Percentiles rank a stretch among this genome's conserved stretches.
Evolutionary conservation across 2,329 filamentous ascomycete genomes (phyloP).

Genomic region (Fusarium albosuccineum): DNA sequence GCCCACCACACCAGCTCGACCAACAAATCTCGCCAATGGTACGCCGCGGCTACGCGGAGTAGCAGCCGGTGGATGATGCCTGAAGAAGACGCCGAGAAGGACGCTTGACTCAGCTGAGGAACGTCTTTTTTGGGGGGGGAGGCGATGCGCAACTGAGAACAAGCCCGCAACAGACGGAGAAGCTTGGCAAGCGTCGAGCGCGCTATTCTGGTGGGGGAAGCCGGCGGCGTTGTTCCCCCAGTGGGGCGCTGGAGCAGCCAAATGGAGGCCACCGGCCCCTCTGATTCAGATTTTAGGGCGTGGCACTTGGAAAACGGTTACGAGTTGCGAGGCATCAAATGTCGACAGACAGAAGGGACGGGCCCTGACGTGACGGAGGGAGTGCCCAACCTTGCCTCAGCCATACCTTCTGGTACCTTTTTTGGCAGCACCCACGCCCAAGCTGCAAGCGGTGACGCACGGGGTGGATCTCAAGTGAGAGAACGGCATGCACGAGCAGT

Average conservation of each 20-base stretch:
- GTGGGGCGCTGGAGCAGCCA: slow-evolving; percentile 40
- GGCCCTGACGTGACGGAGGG: slow-evolving; percentile 24
- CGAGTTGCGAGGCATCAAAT: slow-evolving; percentile 31
- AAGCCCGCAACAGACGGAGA: slow-evolving; percentile 29
- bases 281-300: slow-evolving; percentile 42
- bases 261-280: slow-evolving; percentile 35
- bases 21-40: slow-evolving; percentile 39
- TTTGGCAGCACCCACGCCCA: slow-evolving; percentile 7
- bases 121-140: slow-evolving; percentile 28
- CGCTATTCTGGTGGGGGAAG: slow-evolving; percentile 39
- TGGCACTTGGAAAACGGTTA: slow-evolving; percentile 39
- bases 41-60: slow-evolving; percentile 33
- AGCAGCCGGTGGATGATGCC: slow-evolving; percentile 37
- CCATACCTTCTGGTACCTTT: slow-evolving; percentile 23
- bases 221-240: slow-evolving; percentile 36
- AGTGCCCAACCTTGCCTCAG: slow-evolving; percentile 20
- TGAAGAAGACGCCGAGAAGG: slow-evolving; percentile 34
- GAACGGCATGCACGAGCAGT: slow-evolving; percentile 24
- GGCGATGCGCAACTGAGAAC: slow-evolving; percentile 26
- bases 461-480: slow-evolving; percentile 37
- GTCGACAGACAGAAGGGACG: slow-evolving; percentile 31
- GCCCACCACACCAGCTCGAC: slow-evolving; percentile 26
- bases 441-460: slow-evolving; percentile 32
- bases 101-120: slow-evolving; percentile 47
- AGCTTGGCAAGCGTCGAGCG: slow-evolving; percentile 43